Evolutionary conservation across 768 basidiomycete species (phyloP), one percentile per base, ranked within the genome.

Genomic region (Boletus tomentosulus): DNA sequence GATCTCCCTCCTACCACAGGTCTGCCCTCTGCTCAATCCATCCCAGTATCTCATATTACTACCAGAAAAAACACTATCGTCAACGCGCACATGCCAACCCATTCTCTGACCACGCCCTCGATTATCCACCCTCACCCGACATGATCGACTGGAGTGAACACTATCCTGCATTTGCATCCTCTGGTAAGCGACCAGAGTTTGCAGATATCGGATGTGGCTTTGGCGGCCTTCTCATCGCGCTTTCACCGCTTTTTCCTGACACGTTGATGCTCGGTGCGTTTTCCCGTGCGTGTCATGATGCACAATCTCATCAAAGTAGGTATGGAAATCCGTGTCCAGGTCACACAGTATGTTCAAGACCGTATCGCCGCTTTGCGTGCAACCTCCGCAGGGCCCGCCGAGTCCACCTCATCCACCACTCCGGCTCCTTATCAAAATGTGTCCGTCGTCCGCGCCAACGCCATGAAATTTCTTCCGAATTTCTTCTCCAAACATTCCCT

Each of bases 181-280:
- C 78, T 33, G 76, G 76, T 39, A 88, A 88, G 64, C 72, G 74
- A 10, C 95, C 97, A 43, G 92, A 95, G 71, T 97, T 94, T 65
- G 97, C 92, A 4, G 97, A 99, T 70, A 84, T 99, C 34, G 97
- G 97, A 0, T 99, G 97, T 69, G 97, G 97, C 41, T 99, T 98
- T 64, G 97, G 97, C 13, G 97, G 97, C 15, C 81, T 99, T 38
- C 76, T 96, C 55, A 88, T 95, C 59, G 73, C 89, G 4, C 82
- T 99, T 15, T 92, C 94, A 0, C 93, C 94, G 6, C 74, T 92
- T 35, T 97, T 89, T 65, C 97, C 97, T 7, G 86, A 96, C 58
- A 89, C 83, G 0, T 78, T 97, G 49, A 96, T 99, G 82, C 83
- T 99, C 28, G 97, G 96, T 95, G 66, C 68, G 78, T 74, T 38